Evolutionary conservation across 2,329 filamentous ascomycete genomes (phyloP).

Genomic region (Didymella sp.): DNA sequence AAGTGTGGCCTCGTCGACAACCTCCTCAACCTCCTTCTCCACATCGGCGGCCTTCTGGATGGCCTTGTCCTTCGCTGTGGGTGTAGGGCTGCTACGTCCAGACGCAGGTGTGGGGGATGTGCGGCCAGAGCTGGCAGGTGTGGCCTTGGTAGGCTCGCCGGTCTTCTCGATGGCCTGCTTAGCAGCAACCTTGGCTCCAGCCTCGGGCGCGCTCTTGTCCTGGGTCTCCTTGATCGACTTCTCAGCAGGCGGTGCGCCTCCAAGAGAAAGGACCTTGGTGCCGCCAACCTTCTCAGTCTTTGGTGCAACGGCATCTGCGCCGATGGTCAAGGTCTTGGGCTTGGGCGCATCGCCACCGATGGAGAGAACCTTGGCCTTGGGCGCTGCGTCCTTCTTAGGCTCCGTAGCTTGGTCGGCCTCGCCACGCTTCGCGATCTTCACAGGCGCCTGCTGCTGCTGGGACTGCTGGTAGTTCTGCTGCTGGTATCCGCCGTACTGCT

Average conservation of each 20-base stretch:
- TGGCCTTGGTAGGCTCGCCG: slow-evolving; percentile 67
- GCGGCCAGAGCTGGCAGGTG: slow-evolving; percentile 65
- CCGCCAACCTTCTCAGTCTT: slow-evolving; percentile 61
- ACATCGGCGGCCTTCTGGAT: slow-evolving; percentile 80
- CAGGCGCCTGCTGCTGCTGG: slow-evolving; percentile 59
- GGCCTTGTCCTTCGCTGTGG: slow-evolving; percentile 64
- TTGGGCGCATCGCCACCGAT: slow-evolving; percentile 66
- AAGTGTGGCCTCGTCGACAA: slow-evolving; percentile 83
- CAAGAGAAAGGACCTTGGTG: slow-evolving; percentile 80
- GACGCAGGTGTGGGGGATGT: slow-evolving; percentile 83
- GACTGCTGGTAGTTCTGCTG: slow-evolving; percentile 51
- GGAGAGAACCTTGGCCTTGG: slow-evolving; percentile 69
- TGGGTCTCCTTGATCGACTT: slow-evolving; percentile 57
- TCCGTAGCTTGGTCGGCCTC: slow-evolving; percentile 58
- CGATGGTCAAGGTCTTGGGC: slow-evolving; percentile 67
- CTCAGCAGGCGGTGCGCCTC: slow-evolving; percentile 59
- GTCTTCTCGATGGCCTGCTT: slow-evolving; percentile 92
- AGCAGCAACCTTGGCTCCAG: slow-evolving; percentile 83
- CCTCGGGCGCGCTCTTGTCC: slow-evolving; percentile 62
- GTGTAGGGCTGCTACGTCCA: slow-evolving; percentile 79
- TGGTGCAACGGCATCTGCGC: slow-evolving; percentile 60
- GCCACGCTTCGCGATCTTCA: slow-evolving; percentile 68
- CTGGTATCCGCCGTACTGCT: slow-evolving; percentile 56
- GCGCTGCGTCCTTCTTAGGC: slow-evolving; percentile 51
- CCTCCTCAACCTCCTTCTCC: slow-evolving; percentile 77